Evolutionary conservation across 1,284 basidiomycete genomes (phyloP).

Genomic region (Afroboletus lepidellus): DNA sequence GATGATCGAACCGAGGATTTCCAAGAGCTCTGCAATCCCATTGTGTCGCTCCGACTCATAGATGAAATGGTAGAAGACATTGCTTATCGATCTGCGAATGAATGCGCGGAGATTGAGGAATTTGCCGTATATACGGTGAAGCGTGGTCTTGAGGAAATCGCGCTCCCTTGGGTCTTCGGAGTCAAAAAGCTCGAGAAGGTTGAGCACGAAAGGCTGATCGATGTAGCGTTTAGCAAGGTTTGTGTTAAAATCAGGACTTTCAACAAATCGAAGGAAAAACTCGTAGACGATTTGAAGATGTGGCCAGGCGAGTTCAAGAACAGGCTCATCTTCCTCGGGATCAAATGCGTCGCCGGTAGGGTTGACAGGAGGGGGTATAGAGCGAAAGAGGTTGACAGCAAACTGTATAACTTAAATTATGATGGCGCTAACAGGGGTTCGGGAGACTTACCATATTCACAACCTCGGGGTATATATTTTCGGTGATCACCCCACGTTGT

Average conservation of each 20-base stretch:
- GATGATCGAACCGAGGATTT: conserved; percentile 99
- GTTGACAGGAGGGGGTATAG: conserved; percentile 99
- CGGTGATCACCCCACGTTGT: conserved; percentile 94
- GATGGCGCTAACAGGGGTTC: conserved; percentile 9
- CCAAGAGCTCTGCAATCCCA: conserved; percentile 96
- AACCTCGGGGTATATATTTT: conserved; percentile 98
- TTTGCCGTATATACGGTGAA: conserved; percentile 99
- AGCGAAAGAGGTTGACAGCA: conserved; percentile 96
- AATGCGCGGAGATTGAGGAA: conserved; percentile 98
- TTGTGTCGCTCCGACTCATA: conserved; percentile 99
- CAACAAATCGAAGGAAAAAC: conserved; percentile 99
- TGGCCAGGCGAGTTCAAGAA: conserved; percentile 98
- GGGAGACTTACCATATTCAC: conserved; percentile 83
- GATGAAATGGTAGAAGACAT: conserved; percentile 99
- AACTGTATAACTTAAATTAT: conserved; percentile 55
- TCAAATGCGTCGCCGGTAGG: conserved; percentile 98
- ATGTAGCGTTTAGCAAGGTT: conserved; percentile 98
- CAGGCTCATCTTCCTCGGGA: conserved; percentile 99
- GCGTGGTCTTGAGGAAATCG: conserved; percentile 98
- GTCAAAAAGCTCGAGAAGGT: conserved; percentile 97
- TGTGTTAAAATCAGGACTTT: conserved; percentile 97
- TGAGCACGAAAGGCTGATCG: conserved; percentile 94
- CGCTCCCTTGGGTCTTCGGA: conserved; percentile 98
- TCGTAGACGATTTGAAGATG: conserved; percentile 99
- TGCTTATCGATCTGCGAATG: conserved; percentile 98